phyloP scores from a whole-genome alignment of 1,139 yeast genomes.

The Candida sp. region DNA sequence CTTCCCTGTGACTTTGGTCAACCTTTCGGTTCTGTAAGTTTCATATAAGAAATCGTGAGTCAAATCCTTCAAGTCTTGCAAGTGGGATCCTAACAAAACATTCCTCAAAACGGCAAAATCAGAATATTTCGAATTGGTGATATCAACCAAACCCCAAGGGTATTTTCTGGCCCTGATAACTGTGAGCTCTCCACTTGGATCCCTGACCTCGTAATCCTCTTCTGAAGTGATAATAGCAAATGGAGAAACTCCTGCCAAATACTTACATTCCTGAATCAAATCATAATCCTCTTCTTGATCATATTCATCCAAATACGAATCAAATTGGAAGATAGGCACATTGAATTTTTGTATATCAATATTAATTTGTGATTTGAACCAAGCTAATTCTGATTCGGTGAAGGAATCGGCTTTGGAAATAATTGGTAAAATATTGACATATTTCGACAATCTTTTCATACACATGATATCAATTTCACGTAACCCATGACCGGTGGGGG shows the following conservation, averaged over 20 bases:
- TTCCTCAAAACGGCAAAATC: slow-evolving; percentile 84
- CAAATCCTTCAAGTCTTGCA: slow-evolving; percentile 88
- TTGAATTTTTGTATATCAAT: slow-evolving; percentile 74
- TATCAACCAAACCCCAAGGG: slow-evolving; percentile 92
- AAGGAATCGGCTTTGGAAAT: slow-evolving; percentile 85
- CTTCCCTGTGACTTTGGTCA: slow-evolving; percentile 45
- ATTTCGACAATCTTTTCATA: slow-evolving; percentile 71
- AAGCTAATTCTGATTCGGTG: slow-evolving; percentile 67
- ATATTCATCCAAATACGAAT: slow-evolving; percentile 39
- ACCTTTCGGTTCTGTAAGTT: slow-evolving; percentile 86
- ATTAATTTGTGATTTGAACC: slow-evolving; percentile 51
- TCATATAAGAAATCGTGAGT: slow-evolving; percentile 93
- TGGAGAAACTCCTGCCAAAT: slow-evolving; percentile 73
- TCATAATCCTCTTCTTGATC: slow-evolving; percentile 66
- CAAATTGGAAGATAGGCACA: slow-evolving; percentile 83
- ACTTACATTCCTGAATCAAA: slow-evolving; percentile 76
- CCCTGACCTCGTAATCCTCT: slow-evolving; percentile 46
- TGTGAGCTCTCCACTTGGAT: slow-evolving; percentile 50
- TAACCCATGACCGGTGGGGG: slow-evolving; percentile 77
- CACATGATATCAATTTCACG: slow-evolving; percentile 74
- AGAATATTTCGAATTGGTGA: slow-evolving; percentile 76
- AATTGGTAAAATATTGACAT: slow-evolving; percentile 87
- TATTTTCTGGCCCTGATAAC: slow-evolving; percentile 77
- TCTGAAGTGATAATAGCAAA: slow-evolving; percentile 86
- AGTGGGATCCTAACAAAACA: slow-evolving; percentile 85